Percentiles rank a stretch among this genome's conserved stretches.
phyloP scores from a whole-genome alignment of 2,329 filamentous ascomycete species.

The Piedraia hortae region DNA sequence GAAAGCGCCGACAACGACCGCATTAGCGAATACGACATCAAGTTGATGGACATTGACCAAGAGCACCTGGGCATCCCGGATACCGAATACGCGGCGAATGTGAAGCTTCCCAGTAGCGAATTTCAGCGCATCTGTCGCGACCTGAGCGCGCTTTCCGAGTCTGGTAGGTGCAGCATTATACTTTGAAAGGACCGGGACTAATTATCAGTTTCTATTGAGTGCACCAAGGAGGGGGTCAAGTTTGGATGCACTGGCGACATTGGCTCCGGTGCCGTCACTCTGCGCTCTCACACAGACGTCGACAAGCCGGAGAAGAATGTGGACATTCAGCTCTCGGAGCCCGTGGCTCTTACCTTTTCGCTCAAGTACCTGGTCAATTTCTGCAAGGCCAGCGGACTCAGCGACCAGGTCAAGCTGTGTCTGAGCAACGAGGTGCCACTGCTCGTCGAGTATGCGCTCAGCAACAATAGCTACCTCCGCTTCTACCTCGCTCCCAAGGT shows the following conservation, averaged over 20 bases:
- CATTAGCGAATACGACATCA: constrained; percentile 96
- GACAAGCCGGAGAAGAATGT: constrained; percentile 73
- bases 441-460: constrained; percentile 68
- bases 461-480: constrained; percentile 63
- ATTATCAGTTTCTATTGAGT: constrained; percentile 67
- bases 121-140: constrained; percentile 91
- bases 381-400: constrained; percentile 84
- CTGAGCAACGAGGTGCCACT: constrained; percentile 90
- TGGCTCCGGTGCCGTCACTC: constrained; percentile 75
- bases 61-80: constrained; percentile 96
- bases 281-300: constrained; percentile 65
- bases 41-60: constrained; percentile 99
- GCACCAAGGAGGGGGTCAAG: constrained; percentile 88
- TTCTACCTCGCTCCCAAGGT: constrained; percentile 99
- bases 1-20: constrained; percentile 73
- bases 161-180: constrained; percentile 31
- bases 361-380: constrained; percentile 99
- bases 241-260: constrained; percentile 87
- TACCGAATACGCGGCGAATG: constrained; percentile 87
- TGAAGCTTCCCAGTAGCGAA: constrained; percentile 65
- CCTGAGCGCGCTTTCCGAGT: constrained; percentile 76
- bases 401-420: constrained; percentile 62
- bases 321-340: constrained; percentile 71
- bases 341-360: constrained; percentile 84
- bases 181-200: constrained; percentile 5